These are phyloP conservation scores for Saccharomycopsis phalli DNA, from an alignment of 1,139 yeast genomes.

Conservation along the genomic window DNA sequence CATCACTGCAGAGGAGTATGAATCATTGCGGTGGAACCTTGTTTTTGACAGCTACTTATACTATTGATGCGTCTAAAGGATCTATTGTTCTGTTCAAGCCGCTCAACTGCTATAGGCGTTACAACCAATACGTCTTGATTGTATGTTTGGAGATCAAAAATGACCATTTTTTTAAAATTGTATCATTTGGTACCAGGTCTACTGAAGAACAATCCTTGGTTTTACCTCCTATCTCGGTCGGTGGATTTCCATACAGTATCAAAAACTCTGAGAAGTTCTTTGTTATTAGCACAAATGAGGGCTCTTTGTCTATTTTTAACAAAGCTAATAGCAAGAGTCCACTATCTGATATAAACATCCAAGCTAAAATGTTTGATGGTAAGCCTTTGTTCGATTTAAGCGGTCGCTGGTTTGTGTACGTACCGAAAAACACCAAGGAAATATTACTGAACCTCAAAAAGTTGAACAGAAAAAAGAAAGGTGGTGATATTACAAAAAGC, in stretches of 20 bases:
- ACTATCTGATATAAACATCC: constrained; percentile 9
- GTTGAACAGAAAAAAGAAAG: constrained; percentile 5
- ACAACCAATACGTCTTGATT: constrained; percentile 22
- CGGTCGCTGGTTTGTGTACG: constrained; percentile 45
- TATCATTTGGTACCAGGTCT: constrained; percentile 23
- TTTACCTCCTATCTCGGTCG: constrained; percentile 25
- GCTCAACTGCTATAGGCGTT: constrained; percentile 22
- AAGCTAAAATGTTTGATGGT: constrained; percentile 34
- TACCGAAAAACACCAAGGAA: constrained; percentile 21
- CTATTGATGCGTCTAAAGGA: constrained; percentile 16
- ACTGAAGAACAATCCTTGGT: constrained; percentile 20
- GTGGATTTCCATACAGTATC: constrained; percentile 23
- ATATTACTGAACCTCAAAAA: constrained; percentile 8
- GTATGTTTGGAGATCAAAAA: constrained; percentile 21
- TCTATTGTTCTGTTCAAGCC: constrained; percentile 24
- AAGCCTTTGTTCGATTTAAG: constrained; percentile 42
- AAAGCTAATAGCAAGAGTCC: constrained; percentile 20
- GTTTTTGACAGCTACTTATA: constrained; percentile 26
- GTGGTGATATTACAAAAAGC: neutral
- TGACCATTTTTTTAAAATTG: constrained; percentile 21
- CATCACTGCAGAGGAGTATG: constrained; percentile 18
- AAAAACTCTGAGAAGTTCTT: constrained; percentile 20
- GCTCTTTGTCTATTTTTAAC: constrained; percentile 24
- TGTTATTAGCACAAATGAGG: constrained; percentile 25
- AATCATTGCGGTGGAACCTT: constrained; percentile 29